Evolutionary conservation across 169 alveolate species (phyloP).

Genomic region (Eimeria acervulina): DNA sequence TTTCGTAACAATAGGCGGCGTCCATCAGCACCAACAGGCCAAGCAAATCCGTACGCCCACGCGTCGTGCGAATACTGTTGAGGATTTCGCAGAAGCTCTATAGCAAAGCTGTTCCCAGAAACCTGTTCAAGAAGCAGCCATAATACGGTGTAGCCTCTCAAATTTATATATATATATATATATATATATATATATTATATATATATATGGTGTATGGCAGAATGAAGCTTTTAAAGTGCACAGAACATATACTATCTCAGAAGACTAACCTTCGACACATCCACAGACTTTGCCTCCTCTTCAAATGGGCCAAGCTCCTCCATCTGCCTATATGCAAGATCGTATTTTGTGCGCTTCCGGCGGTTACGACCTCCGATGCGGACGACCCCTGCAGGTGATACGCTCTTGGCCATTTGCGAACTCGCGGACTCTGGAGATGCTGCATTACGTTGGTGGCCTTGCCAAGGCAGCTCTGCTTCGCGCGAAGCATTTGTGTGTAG

Average conservation of each 20-base stretch:
- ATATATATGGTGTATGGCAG: not conserved
- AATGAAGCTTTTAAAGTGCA: not conserved
- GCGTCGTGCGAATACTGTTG: constrained; percentile 79
- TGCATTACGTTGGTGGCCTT: constrained; percentile 23
- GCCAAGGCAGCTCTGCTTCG: constrained; percentile 54
- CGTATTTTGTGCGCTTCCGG: constrained; percentile 83
- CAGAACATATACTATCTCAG: not conserved
- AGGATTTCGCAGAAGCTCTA: constrained; percentile 82
- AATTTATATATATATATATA: not conserved
- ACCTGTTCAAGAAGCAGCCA: constrained; percentile 62
- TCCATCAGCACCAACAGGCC: constrained; percentile 85
- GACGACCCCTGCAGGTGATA: constrained; percentile 83
- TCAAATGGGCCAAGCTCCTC: constrained; percentile 83
- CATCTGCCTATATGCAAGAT: constrained; percentile 84
- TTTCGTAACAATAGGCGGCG: constrained; percentile 84
- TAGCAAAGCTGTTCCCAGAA: constrained; percentile 80
- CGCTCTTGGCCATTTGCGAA: constrained; percentile 81
- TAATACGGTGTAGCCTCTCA: not conserved
- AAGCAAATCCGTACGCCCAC: constrained; percentile 80
- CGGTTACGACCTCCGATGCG: constrained; percentile 81
- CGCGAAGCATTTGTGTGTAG: constrained; percentile 12
- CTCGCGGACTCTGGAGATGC: constrained; percentile 44
- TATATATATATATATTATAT: not conserved
- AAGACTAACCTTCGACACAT: constrained; percentile 74
- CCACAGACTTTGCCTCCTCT: constrained; percentile 83